Evolutionary conservation across 495 filamentous ascomycete species (phyloP).

Genomic region (Massariosphaeria phaeospora): DNA sequence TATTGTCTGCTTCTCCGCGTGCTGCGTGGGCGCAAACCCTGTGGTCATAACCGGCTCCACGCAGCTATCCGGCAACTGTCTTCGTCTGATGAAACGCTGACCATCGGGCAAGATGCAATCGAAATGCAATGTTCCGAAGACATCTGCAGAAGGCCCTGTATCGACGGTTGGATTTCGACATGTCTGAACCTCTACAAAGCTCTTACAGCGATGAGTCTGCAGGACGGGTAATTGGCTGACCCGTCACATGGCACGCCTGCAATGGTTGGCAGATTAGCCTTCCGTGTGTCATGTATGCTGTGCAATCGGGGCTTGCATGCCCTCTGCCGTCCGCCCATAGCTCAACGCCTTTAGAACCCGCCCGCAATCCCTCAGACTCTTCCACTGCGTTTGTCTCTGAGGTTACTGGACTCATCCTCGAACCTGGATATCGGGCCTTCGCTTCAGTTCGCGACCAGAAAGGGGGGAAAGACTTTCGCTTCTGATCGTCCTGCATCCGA

Average conservation of each 20-base stretch:
- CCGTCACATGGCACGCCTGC: conserved; percentile 13
- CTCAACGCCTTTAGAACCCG: neutral
- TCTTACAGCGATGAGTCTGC: neutral
- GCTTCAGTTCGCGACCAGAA: conserved; percentile 9
- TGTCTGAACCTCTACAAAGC: too few relatives aligned
- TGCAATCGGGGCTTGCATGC: conserved; percentile 12
- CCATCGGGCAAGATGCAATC: neutral
- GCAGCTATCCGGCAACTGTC: conserved; percentile 9
- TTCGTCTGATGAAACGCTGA: conserved; percentile 23
- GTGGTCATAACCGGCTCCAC: conserved; percentile 8
- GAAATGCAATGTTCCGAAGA: too few relatives aligned
- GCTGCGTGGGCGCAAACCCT: conserved; percentile 22
- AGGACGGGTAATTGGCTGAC: neutral
- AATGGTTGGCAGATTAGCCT: conserved; percentile 6
- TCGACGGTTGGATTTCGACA: neutral
- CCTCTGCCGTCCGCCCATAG: neutral
- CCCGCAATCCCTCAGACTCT: neutral
- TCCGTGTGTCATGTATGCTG: conserved; percentile 24
- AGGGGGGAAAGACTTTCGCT: conserved; percentile 9
- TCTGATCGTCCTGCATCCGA: neutral
- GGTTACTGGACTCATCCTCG: conserved; percentile 20
- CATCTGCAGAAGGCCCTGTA: too few relatives aligned
- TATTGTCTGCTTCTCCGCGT: conserved; percentile 19
- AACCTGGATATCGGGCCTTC: conserved; percentile 18
- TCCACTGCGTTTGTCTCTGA: conserved; percentile 14